These are phyloP conservation scores for Moricandia moricandioides DNA, from an alignment of 345 rosid species.

Conservation along the genomic window DNA sequence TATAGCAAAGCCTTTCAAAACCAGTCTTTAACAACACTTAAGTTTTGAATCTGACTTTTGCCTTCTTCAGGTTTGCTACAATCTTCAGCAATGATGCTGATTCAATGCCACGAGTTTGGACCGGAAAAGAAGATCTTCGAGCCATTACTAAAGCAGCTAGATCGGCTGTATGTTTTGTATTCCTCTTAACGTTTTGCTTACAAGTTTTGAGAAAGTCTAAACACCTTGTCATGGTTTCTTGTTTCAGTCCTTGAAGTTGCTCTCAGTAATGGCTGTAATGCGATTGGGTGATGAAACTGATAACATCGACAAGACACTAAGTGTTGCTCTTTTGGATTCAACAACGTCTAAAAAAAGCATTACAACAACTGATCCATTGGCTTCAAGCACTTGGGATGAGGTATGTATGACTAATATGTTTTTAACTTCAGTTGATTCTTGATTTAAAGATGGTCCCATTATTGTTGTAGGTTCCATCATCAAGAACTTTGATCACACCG, in stretches of 20 bases:
- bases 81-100: constrained; percentile 86
- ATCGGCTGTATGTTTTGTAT: constrained; percentile 56
- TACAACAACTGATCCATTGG: constrained; percentile 61
- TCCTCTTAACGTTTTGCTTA: neutral
- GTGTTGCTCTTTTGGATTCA: constrained; percentile 54
- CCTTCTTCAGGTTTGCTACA: constrained; percentile 61
- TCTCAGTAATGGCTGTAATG: constrained; percentile 79
- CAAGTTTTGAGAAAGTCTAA: neutral
- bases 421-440: neutral
- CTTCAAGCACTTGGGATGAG: constrained; percentile 91
- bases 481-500: constrained; percentile 82
- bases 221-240: neutral
- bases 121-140: constrained; percentile 90
- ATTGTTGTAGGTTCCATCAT: constrained; percentile 56
- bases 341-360: constrained; percentile 50
- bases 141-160: constrained; percentile 87
- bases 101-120: constrained; percentile 98
- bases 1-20: constrained; percentile 1
- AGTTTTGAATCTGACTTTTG: neutral
- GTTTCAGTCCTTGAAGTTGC: constrained; percentile 79
- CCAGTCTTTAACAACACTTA: constrained; percentile 5
- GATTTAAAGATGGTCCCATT: neutral
- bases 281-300: constrained; percentile 67
- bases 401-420: constrained; percentile 29
- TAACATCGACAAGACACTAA: constrained; percentile 57